Evolutionary conservation across 345 rosid species (phyloP).

Genomic region (Adansonia digitata): DNA sequence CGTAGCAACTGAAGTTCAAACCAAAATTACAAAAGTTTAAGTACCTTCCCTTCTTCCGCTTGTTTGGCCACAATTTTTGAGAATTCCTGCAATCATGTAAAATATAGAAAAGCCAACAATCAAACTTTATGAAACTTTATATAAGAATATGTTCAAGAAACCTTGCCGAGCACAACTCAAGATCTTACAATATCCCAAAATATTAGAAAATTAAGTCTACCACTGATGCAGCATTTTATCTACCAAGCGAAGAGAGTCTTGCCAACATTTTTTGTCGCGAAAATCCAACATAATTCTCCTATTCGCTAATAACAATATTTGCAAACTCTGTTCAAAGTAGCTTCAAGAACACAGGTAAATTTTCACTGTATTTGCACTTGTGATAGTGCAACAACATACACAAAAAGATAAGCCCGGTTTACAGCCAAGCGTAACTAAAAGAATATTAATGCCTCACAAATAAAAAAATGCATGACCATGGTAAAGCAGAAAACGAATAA

Average conservation of each 20-base stretch:
- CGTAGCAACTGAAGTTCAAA: background rate
- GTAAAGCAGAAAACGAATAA: background rate
- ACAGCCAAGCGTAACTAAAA: background rate
- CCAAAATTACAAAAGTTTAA: conserved; percentile 7
- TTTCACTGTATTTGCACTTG: background rate
- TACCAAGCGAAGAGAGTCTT: background rate
- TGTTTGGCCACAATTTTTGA: conserved; percentile 83
- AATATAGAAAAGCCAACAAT: background rate
- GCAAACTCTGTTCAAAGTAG: background rate
- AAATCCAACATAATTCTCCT: background rate
- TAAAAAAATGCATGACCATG: background rate
- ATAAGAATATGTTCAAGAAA: background rate
- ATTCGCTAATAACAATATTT: background rate
- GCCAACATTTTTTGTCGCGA: background rate
- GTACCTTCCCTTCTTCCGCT: conserved; percentile 92
- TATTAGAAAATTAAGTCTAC: conserved; percentile 1
- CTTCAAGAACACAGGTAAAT: background rate
- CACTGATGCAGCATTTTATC: background rate
- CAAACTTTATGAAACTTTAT: background rate
- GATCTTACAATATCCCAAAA: conserved; percentile 1
- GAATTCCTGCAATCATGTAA: conserved; percentile 53
- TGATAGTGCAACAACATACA: background rate
- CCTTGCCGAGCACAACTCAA: conserved; percentile 1
- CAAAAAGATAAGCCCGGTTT: background rate
- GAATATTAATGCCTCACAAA: background rate